Percentiles rank a stretch among this genome's conserved stretches.
Evolutionary conservation across 2,329 filamentous ascomycete species (phyloP).

Genomic region (Hypoxylon sp.): DNA sequence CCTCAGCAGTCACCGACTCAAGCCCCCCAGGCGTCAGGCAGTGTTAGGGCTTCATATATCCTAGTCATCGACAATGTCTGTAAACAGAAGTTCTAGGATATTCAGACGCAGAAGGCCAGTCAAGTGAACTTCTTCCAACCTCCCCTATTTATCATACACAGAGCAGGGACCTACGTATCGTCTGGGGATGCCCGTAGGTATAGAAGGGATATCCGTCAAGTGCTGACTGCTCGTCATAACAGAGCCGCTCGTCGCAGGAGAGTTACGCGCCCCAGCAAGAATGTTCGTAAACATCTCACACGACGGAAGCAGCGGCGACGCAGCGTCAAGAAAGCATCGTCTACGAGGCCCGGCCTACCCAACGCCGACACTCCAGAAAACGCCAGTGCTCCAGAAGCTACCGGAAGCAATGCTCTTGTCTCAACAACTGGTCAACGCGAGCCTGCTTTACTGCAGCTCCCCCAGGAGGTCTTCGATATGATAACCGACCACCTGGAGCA

Average conservation of each 20-base stretch:
- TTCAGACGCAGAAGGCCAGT: too few species aligned
- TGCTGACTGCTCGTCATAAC: too few species aligned
- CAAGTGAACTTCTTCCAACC: slow-evolving; percentile 12
- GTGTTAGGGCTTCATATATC: slow-evolving; percentile 9
- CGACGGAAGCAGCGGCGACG: too few species aligned
- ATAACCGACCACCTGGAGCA: slow-evolving; percentile 35
- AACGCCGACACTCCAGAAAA: too few species aligned
- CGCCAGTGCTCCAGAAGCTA: slow-evolving; percentile 2
- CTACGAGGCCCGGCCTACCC: slow-evolving; percentile 12
- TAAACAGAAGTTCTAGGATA: too few species aligned
- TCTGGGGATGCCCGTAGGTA: too few species aligned
- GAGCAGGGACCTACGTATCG: background rate
- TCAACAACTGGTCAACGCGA: background rate
- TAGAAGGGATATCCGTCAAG: too few species aligned
- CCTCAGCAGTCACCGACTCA: background rate
- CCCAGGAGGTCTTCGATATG: slow-evolving; percentile 39
- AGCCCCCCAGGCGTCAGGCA: slow-evolving; percentile 11
- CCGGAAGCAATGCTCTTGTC: background rate
- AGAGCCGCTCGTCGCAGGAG: too few species aligned
- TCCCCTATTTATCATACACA: background rate
- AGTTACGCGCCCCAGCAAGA: too few species aligned
- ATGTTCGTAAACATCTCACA: too few species aligned
- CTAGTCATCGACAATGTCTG: slow-evolving; percentile 20
- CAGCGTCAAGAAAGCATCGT: slow-evolving; percentile 31
- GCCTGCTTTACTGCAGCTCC: slow-evolving; percentile 31